Percentiles rank a stretch among this genome's conserved stretches.
Conservation (phyloP, 768 basidiomycete genomes). For the Paxillus involutus region DNA sequence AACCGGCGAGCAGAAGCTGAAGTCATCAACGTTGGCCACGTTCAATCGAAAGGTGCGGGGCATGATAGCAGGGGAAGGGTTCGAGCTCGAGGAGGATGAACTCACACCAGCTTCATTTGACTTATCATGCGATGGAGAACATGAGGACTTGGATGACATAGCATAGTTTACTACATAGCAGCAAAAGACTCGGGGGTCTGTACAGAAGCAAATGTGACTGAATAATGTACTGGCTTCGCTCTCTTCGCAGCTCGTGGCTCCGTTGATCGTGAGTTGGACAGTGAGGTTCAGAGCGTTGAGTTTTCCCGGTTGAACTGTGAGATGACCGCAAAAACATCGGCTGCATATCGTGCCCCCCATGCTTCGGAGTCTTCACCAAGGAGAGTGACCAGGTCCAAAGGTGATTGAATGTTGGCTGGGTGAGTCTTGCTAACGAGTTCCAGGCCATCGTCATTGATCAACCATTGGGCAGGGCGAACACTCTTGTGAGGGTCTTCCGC, state of each 20-base stretch:
- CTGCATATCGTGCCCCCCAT: neutral
- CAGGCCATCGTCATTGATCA: neutral
- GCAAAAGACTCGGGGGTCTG: too few relatives aligned
- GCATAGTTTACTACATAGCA: too few relatives aligned
- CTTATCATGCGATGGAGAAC: too few relatives aligned
- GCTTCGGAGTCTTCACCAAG: neutral
- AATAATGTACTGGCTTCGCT: too few relatives aligned
- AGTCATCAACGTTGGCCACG: constrained; percentile 23
- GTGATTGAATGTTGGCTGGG: neutral
- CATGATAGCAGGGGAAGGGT: too few relatives aligned
- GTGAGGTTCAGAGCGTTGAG: neutral
- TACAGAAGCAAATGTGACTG: too few relatives aligned
- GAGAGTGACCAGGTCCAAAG: neutral
- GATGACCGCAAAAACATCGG: neutral
- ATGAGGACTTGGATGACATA: too few relatives aligned
- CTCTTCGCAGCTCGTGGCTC: neutral
- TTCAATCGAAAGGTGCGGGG: too few relatives aligned
- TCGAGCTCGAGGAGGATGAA: too few relatives aligned
- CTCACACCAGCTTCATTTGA: too few relatives aligned
- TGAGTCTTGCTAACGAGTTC: constrained; percentile 1
- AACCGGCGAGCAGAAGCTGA: constrained; percentile 19
- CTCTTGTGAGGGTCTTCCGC: neutral
- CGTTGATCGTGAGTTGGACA: neutral
- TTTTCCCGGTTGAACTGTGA: neutral
- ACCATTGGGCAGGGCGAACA: neutral